Evolutionary conservation across 768 basidiomycete genomes (phyloP), one percentile per base, ranked within the genome.

Genomic region (Mycena vulgaris): DNA sequence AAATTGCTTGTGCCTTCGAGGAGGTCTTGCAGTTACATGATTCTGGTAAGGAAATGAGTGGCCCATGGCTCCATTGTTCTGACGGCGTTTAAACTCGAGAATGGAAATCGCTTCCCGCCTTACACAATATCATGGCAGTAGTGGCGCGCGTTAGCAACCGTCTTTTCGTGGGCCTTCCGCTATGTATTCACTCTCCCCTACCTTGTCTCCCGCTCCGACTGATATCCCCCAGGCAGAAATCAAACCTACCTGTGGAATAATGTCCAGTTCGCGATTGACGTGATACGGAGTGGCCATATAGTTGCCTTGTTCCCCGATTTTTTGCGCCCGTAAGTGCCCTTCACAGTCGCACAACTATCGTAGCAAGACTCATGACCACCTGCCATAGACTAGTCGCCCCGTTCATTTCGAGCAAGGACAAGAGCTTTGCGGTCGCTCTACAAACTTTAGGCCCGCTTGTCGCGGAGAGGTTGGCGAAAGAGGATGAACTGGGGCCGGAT

Each of bases 81-180:
- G 8, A 9, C 37, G 17, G 17, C 37, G 17, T 39, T 39, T n/a
- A n/a, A n/a, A 16, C 37, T 39, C 37, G n/a, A 39, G 37, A 39
- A 8, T 39, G 37, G 37, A 39, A 39, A 39, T 9, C 37, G 9
- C 37, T 75, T 1, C 57, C 72, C 2, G 64, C 67, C 10, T 35
- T 74, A 25, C 64, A 67, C 5, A 63, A 59, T 11, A 72, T 72
- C 25, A 67, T 71, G 66, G 33, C 71, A n/a, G 66, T 79, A 11
- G 68, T 79, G n/a, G 66, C 71, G 30, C 70, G 77, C 28, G 74
- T 74, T 9, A 75, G 72, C 56, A 77, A 76, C 28, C 70, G 80
- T 14, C 63, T 77, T 23, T 77, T 79, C 42, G 78, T 78, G 11
- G 79, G 79, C 21, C 70, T 74, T 27, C 76, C 77, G 5, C 57